phyloP scores from a whole-genome alignment of 805 yeast species.

The Brettanomyces naardenensis region DNA sequence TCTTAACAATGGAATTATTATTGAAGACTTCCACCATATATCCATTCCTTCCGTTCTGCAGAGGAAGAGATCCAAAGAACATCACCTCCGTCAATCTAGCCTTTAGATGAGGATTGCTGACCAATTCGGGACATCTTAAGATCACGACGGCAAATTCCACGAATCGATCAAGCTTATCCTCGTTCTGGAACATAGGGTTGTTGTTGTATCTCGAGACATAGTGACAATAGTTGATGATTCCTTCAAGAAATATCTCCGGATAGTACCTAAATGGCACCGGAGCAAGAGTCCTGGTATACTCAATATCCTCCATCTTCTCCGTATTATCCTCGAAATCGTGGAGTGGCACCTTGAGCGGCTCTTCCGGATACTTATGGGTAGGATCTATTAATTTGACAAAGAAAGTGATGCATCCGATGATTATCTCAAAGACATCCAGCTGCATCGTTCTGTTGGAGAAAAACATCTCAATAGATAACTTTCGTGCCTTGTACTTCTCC shows the following conservation, averaged over 20 bases:
- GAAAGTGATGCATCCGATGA: conserved; percentile 69
- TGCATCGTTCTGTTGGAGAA: conserved; percentile 51
- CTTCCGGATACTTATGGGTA: conserved; percentile 49
- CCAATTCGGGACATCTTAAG: conserved; percentile 74
- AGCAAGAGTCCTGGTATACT: conserved; percentile 52
- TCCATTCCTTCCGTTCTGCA: conserved; percentile 53
- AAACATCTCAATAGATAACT: conserved; percentile 55
- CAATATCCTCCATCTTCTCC: conserved; percentile 70
- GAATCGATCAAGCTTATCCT: conserved; percentile 44
- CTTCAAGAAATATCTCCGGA: conserved; percentile 85
- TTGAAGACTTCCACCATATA: conserved; percentile 62
- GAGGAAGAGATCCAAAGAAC: conserved; percentile 62
- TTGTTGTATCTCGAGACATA: conserved; percentile 48
- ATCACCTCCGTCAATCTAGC: conserved; percentile 75
- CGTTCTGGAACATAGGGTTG: conserved; percentile 48
- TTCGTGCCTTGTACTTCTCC: conserved; percentile 32
- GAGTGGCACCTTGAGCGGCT: conserved; percentile 41
- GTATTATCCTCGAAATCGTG: conserved; percentile 53
- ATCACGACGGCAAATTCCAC: conserved; percentile 68
- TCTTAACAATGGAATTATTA: conserved; percentile 50
- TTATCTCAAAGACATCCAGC: conserved; percentile 63
- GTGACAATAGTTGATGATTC: conserved; percentile 63
- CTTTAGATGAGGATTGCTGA: conserved; percentile 91
- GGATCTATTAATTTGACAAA: conserved; percentile 71
- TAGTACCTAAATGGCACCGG: conserved; percentile 73